These are phyloP conservation scores for Didymella arachidicola DNA, from an alignment of 2,329 filamentous ascomycete genomes.

Conservation along the genomic window DNA sequence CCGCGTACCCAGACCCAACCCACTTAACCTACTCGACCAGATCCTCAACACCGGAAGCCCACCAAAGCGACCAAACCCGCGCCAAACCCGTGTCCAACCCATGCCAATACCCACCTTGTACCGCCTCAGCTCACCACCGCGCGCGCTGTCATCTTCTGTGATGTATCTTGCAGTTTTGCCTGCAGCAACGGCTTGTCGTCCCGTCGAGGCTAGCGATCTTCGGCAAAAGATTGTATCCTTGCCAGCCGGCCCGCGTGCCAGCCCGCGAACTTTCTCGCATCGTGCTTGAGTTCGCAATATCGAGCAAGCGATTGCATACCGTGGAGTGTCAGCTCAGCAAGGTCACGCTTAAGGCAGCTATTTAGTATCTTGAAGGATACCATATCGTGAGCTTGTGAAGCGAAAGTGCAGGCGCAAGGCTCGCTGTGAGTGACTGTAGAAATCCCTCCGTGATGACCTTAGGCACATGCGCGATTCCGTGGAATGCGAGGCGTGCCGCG, in stretches of 20 bases:
- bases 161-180: slow-evolving; percentile 6
- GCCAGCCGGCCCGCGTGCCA: slow-evolving; percentile 26
- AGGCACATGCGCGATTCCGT: background rate
- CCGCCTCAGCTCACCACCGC: slow-evolving; percentile 1
- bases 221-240: slow-evolving; percentile 23
- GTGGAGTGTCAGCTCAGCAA: no score
- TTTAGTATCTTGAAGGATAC: no score
- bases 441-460: background rate
- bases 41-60: background rate
- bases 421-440: background rate
- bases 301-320: no score
- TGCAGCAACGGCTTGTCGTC: slow-evolving; percentile 20
- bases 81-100: background rate
- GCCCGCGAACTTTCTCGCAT: slow-evolving; percentile 4
- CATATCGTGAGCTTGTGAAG: background rate
- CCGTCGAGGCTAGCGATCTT: slow-evolving; percentile 30
- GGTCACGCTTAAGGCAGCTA: no score
- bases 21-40: slow-evolving; percentile 16
- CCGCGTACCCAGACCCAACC: slow-evolving; percentile 1
- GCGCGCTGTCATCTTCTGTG: slow-evolving; percentile 13
- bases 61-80: background rate
- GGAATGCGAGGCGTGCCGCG: slow-evolving; percentile 7
- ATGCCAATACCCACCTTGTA: background rate
- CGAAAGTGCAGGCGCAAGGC: background rate
- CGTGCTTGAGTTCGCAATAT: background rate